Evolutionary conservation across 805 yeast species (phyloP), one percentile per base, ranked within the genome.

Genomic region (Lachancea sp.): DNA sequence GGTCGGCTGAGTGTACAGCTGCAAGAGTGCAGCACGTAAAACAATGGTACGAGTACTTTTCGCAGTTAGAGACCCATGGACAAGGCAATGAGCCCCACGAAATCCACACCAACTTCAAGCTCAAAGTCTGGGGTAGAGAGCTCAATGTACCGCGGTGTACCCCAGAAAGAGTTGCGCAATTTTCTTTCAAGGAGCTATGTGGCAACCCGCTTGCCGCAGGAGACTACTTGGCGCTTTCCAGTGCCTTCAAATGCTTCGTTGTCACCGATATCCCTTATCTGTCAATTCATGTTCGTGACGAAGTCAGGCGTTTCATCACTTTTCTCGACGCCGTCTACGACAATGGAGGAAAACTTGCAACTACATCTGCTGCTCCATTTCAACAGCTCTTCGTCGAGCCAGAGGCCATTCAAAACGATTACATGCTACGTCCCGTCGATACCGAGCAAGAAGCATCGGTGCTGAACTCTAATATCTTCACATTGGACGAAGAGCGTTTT

Each of bases 291-390:
- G 83, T 79, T 39, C 75, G 96, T 51, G 97, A 93, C 57, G 75
- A 82, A 52, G 87, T 90, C 19, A 75, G 98, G 58, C 72, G 99
- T 55, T 91, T 93, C 60, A 93, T 93, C 62, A 93, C 96, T 0
- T 93, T 93, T 56, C 66, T 93, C 44, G 99, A 93, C 63, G 97
- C 99, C 0, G 95, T 90, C 3, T 93, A 93, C 62, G 98, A 93
- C 63, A 83, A 83, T 44, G 90, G 87, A 54, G 85, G 95, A 9
- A 75, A 89, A 57, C 68, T 93, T 13, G 95, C 95, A 1, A 91
- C 89, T 29, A 88, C 97, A 0, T 83, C 89, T 0, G 95, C 85
- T 1, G 90, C 89, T 9, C 83, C 88, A 18, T 91, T 89, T 60
- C 79, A 80, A 37, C 83, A 84, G 48, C 74, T 93, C 41, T 90